These are phyloP conservation scores for Mycosarcoma maydis DNA, from an alignment of 1,284 basidiomycete species.

Conservation along the genomic window DNA sequence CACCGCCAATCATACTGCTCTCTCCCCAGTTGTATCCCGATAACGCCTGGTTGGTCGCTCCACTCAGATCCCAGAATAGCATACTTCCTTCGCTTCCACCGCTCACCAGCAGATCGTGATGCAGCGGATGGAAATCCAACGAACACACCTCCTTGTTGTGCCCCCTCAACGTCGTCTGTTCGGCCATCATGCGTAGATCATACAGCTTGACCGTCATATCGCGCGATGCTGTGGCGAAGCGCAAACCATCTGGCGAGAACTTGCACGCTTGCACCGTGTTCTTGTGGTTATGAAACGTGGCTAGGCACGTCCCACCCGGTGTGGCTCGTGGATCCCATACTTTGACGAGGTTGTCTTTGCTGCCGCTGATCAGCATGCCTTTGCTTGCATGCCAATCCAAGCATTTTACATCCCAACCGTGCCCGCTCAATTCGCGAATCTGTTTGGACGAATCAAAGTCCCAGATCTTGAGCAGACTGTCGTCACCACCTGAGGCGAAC, in stretches of 20 bases:
- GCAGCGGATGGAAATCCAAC: slow-evolving; percentile 92
- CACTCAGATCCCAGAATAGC: slow-evolving; percentile 84
- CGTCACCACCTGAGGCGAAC: slow-evolving; percentile 94
- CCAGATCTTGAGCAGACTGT: slow-evolving; percentile 93
- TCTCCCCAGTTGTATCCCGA: slow-evolving; percentile 11
- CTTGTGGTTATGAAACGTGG: slow-evolving; percentile 82
- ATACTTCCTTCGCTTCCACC: slow-evolving; percentile 93
- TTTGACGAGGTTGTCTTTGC: slow-evolving; percentile 97
- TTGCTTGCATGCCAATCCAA: slow-evolving; percentile 98
- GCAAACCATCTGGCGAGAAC: slow-evolving; percentile 87
- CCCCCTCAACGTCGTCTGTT: slow-evolving; percentile 86
- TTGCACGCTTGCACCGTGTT: slow-evolving; percentile 91
- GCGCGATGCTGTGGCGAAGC: slow-evolving; percentile 90
- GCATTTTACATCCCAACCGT: slow-evolving; percentile 98
- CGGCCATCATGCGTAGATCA: slow-evolving; percentile 97
- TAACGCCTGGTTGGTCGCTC: slow-evolving; percentile 14
- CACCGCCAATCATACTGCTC: slow-evolving; percentile 22
- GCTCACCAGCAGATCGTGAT: slow-evolving; percentile 84
- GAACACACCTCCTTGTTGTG: slow-evolving; percentile 98
- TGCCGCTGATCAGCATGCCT: slow-evolving; percentile 89
- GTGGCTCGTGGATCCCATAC: slow-evolving; percentile 87
- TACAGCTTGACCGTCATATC: slow-evolving; percentile 96
- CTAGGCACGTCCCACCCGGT: slow-evolving; percentile 41
- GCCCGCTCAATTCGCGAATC: slow-evolving; percentile 79
- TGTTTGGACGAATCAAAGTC: slow-evolving; percentile 82